These are phyloP conservation scores for Crassisporium funariophilum DNA, from an alignment of 768 basidiomycete species.

Conservation along the genomic window DNA sequence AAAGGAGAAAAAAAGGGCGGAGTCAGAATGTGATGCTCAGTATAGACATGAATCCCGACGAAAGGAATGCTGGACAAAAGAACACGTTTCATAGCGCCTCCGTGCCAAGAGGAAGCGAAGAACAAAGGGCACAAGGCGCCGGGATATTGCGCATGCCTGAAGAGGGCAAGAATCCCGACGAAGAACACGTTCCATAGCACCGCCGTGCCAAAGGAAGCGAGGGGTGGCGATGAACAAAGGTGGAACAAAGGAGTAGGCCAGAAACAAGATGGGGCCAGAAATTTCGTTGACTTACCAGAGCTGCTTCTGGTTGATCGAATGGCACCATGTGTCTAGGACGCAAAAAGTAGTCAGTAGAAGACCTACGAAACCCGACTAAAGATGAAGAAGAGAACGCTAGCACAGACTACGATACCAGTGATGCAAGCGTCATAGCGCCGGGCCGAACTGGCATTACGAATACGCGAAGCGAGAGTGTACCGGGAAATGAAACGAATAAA, in stretches of 20 bases:
- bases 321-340: slow-evolving; percentile 81
- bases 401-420: slow-evolving; percentile 4
- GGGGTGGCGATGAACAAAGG: background rate
- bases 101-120: no score
- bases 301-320: slow-evolving; percentile 85
- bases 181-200: slow-evolving; percentile 17
- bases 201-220: background rate
- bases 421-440: slow-evolving; percentile 2
- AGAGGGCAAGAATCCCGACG: slow-evolving; percentile 9
- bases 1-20: slow-evolving; percentile 2
- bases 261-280: background rate
- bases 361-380: no score
- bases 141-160: no score
- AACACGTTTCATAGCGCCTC: no score
- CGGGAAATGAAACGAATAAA: background rate
- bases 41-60: no score
- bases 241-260: slow-evolving; percentile 3
- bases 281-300: slow-evolving; percentile 58
- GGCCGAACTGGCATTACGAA: no score
- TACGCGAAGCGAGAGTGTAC: background rate
- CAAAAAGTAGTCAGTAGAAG: background rate
- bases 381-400: background rate
- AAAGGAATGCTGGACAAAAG: no score
- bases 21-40: slow-evolving; percentile 4
- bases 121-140: no score